Evolutionary conservation across 1,139 yeast genomes (phyloP).

Genomic region (Pichia sp.): DNA sequence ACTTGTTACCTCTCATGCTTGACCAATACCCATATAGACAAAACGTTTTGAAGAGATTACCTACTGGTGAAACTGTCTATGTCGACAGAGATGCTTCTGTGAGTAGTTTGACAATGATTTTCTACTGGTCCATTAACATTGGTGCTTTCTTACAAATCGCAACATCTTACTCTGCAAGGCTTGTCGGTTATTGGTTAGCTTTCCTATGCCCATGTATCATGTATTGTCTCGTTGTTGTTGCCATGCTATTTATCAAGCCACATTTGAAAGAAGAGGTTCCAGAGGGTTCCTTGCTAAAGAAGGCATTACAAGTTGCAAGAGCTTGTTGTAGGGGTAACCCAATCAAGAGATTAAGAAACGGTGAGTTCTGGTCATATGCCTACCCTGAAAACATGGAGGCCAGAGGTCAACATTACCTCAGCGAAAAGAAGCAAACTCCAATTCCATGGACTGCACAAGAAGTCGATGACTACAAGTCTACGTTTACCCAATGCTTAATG

Average conservation of each 20-base stretch:
- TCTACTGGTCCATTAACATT: slow-evolving; percentile 73
- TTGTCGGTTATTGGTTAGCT: slow-evolving; percentile 75
- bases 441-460: slow-evolving; percentile 48
- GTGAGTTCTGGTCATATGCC: slow-evolving; percentile 50
- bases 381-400: slow-evolving; percentile 41
- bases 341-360: slow-evolving; percentile 33
- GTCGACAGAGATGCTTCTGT: slow-evolving; percentile 67
- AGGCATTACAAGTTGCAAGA: slow-evolving; percentile 34
- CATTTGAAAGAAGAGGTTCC: slow-evolving; percentile 33
- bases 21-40: slow-evolving; percentile 46
- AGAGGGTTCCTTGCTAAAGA: slow-evolving; percentile 42
- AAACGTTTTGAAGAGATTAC: slow-evolving; percentile 51
- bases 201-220: slow-evolving; percentile 52
- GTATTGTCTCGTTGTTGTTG: slow-evolving; percentile 25
- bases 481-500: slow-evolving; percentile 51
- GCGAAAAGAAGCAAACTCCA: slow-evolving; percentile 28
- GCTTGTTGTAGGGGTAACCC: slow-evolving; percentile 38
- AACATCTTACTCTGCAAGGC: slow-evolving; percentile 62
- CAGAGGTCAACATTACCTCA: slow-evolving; percentile 33
- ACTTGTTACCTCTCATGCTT: slow-evolving; percentile 41
- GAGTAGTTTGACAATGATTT: slow-evolving; percentile 66
- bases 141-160: slow-evolving; percentile 77
- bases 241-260: slow-evolving; percentile 13
- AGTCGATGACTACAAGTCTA: slow-evolving; percentile 53
- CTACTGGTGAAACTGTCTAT: slow-evolving; percentile 62